phyloP scores from a whole-genome alignment of 2,329 filamentous ascomycete genomes.

The Sporothrix variecibatus region DNA sequence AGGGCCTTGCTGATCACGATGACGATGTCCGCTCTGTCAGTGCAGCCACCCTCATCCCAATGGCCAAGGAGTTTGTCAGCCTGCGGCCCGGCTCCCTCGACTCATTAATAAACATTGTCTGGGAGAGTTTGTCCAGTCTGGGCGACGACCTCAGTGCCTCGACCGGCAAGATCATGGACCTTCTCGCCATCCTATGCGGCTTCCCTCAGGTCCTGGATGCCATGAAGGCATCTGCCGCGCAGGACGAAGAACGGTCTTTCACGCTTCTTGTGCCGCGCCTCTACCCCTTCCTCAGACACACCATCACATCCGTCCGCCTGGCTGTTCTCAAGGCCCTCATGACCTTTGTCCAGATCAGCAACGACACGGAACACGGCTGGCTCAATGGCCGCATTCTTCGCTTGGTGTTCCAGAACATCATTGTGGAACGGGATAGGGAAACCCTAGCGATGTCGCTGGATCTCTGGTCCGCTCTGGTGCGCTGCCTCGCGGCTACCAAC shows the following conservation, averaged over 20 bases:
- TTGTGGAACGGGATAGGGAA: constrained; percentile 86
- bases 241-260: constrained; percentile 86
- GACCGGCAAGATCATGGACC: constrained; percentile 97
- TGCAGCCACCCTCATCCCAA: constrained; percentile 94
- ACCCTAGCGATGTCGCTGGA: constrained; percentile 82
- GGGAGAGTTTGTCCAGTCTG: constrained; percentile 95
- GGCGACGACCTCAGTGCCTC: constrained; percentile 96
- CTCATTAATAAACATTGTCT: constrained; percentile 87
- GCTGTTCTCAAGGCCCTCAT: constrained; percentile 89
- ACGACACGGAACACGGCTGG: constrained; percentile 82
- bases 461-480: constrained; percentile 80
- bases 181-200: constrained; percentile 90
- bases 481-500: constrained; percentile 61
- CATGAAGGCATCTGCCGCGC: constrained; percentile 86
- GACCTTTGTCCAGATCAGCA: constrained; percentile 87
- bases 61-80: constrained; percentile 90
- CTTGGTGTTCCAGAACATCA: constrained; percentile 89
- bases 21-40: constrained; percentile 97
- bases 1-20: constrained; percentile 84
- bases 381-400: constrained; percentile 86
- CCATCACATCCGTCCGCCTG: constrained; percentile 91
- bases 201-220: constrained; percentile 90
- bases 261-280: constrained; percentile 88
- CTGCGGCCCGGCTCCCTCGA: constrained; percentile 78
- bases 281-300: constrained; percentile 94